Base-by-base conservation (phyloP, 345 rosid species). In the Raphanus sativus region DNA sequence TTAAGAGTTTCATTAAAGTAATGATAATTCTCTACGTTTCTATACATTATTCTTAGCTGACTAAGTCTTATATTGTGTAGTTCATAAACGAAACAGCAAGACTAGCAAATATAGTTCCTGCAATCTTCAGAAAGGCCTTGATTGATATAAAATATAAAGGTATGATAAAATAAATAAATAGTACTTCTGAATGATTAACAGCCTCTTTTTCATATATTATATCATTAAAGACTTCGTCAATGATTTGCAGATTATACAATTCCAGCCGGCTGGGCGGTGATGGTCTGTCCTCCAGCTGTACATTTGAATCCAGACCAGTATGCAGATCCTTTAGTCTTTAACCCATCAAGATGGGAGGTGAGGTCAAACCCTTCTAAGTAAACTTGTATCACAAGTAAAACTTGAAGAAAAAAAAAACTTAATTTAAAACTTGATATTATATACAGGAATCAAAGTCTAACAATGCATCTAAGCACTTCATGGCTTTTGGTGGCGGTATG, bases 401-500 rank as follows among this genome's bases (percentile, higher is more conserved):
- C 62, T 66, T 21, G 21, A 21, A 21, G 21, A 58, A 1, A 45
- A 12, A 45, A 12, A 29, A 4, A 68, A 30, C n/a, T 59, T 55
- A 52, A 29, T 1, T 58, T 0, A 26, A 45, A 70, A 6, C 13
- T 11, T 33, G 79, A n/a, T 76, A 7, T 30, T 21, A 0, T 34
- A 30, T 8, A 50, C 21, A 95, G 99, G 97, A 89, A 29, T 73
- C 70, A 71, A 92, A 86, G 54, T 21, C 38, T 76, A 86, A 69
- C 75, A 84, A 86, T 5, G 94, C 90, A 67, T 78, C 98, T 12
- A 95, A 89, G 80, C 79, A 86, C 65, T 95, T 95, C 89, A 95
- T 95, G 99, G 97, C 97, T 52, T 95, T 95, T 76, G 99, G 99
- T 65, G 99, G 98, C 12, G 99, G 99, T 61, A 86, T 92, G 99